phyloP scores from a whole-genome alignment of 2,329 filamentous ascomycete species.

The Sporothrix dimorphospora region DNA sequence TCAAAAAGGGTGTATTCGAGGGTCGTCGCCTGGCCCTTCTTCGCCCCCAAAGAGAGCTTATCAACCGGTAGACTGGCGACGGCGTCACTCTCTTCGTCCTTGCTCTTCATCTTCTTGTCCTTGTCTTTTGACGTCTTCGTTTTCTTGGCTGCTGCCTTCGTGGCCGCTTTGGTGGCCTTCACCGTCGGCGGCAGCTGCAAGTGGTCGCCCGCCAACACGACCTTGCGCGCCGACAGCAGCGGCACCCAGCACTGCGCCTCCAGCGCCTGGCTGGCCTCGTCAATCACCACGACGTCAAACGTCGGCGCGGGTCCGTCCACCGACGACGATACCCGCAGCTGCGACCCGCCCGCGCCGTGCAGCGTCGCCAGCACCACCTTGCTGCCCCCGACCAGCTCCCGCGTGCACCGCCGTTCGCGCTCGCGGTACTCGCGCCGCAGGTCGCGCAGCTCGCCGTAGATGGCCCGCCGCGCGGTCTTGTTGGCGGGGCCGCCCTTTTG shows the following conservation, averaged over 20 bases:
- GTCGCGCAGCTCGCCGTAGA: slow-evolving; percentile 84
- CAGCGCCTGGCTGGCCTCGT: slow-evolving; percentile 93
- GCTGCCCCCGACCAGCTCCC: slow-evolving; percentile 72
- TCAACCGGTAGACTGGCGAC: slow-evolving; percentile 31
- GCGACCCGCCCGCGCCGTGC: slow-evolving; percentile 86
- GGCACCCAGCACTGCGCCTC: slow-evolving; percentile 98
- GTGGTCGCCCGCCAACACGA: slow-evolving; percentile 91
- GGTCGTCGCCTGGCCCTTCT: slow-evolving; percentile 45
- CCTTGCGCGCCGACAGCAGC: slow-evolving; percentile 76
- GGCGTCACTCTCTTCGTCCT: background rate
- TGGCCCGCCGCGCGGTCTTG: slow-evolving; percentile 68
- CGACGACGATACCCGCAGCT: slow-evolving; percentile 57
- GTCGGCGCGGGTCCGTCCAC: slow-evolving; percentile 55
- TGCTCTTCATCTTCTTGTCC: background rate
- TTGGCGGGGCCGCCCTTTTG: slow-evolving; percentile 55
- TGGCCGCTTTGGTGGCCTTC: slow-evolving; percentile 73
- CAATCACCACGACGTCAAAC: slow-evolving; percentile 94
- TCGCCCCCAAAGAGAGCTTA: slow-evolving; percentile 41
- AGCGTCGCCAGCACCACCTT: slow-evolving; percentile 91
- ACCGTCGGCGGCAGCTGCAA: slow-evolving; percentile 93
- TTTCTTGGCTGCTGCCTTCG: slow-evolving; percentile 49
- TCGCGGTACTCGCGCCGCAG: slow-evolving; percentile 86
- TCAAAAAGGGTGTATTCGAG: slow-evolving; percentile 95
- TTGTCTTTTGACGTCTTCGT: background rate
- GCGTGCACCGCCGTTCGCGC: slow-evolving; percentile 80